These are phyloP conservation scores for Lagenidium giganteum DNA, from an alignment of 352 stramenopile species.

Conservation along the genomic window DNA sequence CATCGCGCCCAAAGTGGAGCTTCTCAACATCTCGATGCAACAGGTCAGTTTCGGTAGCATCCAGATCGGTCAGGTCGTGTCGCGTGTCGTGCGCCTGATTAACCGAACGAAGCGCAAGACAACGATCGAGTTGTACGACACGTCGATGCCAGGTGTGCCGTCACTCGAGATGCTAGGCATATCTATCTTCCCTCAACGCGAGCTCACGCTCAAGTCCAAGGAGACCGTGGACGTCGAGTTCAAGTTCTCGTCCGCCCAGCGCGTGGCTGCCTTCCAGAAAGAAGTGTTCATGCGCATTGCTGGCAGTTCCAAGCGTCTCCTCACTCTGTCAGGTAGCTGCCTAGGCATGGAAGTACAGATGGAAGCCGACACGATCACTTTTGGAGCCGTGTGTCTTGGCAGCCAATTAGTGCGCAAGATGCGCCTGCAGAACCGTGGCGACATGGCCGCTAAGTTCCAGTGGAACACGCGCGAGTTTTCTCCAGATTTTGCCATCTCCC, in stretches of 20 bases:
- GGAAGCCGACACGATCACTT: slow-evolving; percentile 86
- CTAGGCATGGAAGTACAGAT: slow-evolving; percentile 90
- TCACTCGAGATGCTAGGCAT: slow-evolving; percentile 49
- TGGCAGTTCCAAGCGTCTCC: slow-evolving; percentile 65
- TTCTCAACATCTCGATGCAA: slow-evolving; percentile 85
- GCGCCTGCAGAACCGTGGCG: slow-evolving; percentile 87
- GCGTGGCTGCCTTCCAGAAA: slow-evolving; percentile 56
- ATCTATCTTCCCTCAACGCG: slow-evolving; percentile 51
- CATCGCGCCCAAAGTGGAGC: slow-evolving; percentile 76
- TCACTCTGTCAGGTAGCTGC: slow-evolving; percentile 79
- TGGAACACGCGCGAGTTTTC: slow-evolving; percentile 78
- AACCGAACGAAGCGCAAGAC: slow-evolving; percentile 84
- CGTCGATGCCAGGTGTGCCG: slow-evolving; percentile 11
- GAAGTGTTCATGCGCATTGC: slow-evolving; percentile 59
- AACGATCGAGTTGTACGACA: slow-evolving; percentile 47
- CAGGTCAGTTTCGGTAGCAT: slow-evolving; percentile 78
- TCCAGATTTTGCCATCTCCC: slow-evolving; percentile 78
- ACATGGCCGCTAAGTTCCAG: slow-evolving; percentile 85
- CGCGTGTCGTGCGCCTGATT: slow-evolving; percentile 70
- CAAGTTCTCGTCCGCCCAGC: slow-evolving; percentile 63
- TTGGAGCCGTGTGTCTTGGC: slow-evolving; percentile 86
- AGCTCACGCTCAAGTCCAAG: slow-evolving; percentile 66
- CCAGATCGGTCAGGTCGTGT: slow-evolving; percentile 71
- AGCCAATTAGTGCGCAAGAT: slow-evolving; percentile 82
- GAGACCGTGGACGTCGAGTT: slow-evolving; percentile 77